Base-by-base conservation (phyloP, 768 basidiomycete genomes). In the Lyophyllum semitale region DNA sequence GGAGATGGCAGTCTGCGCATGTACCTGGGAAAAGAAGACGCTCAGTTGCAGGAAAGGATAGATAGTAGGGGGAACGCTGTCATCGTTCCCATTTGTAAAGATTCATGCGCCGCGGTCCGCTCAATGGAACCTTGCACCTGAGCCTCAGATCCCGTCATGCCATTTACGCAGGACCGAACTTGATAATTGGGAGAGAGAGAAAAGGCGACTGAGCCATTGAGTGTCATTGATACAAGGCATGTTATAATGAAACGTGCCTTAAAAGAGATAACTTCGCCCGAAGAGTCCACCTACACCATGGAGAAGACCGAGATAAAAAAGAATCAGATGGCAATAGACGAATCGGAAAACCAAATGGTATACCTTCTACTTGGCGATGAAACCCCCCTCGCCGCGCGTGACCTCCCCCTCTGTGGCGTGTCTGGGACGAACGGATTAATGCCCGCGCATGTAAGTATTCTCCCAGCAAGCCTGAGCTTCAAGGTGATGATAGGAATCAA, bases 321-420 rank as follows among this genome's bases (percentile, higher is more conserved):
- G 20, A 22, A 48, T 48, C 32, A 33, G 46, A 18, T 12, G n/a
- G 46, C 32, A 35, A 23, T 48, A 48, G 30, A 33, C 4, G 27
- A 38, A 17, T 26, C 37, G 37, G 35, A 50, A 18, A 48, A 50
- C 12, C 25, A 25, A 27, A 50, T 4, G 15, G 27, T n/a, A 40
- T 50, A 25, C 25, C 33, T 38, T 20, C 22, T 11, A 15, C 22
- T 50, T 22, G 37, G 33, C 48, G 48, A 50, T 12, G 37, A 50
- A 50, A 26, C 48, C 25, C 48, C 48, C 48, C 20, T 49, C 48
- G 37, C 9, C 12, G 37, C 48, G 48, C 48, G 48, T 50, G 48
- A 50, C 48, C 35, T 33, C 18, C 48, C 30, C 17, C 22, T 20
- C 18, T 6, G 30, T 23, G 37, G 6, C 37, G 37, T 38, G 35